Percentiles rank a stretch among this genome's conserved stretches.
Conservation (phyloP, 768 basidiomycete genomes). For the Mycena pura region DNA sequence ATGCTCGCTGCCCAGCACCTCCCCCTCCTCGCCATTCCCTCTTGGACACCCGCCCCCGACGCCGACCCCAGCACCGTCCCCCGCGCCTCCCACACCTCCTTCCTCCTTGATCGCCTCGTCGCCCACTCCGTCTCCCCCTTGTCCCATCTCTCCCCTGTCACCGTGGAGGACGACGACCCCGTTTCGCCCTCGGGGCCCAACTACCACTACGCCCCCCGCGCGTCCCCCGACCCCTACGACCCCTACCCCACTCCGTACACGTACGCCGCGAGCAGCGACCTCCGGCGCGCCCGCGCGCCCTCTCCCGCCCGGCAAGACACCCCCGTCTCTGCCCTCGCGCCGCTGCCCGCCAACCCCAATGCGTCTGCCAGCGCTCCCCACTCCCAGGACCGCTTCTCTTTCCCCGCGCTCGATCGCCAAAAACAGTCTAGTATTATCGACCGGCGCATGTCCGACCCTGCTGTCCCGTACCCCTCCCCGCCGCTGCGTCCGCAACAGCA, state of each 20-base stretch:
- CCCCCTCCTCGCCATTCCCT: conserved; percentile 25
- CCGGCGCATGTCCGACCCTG: conserved; percentile 74
- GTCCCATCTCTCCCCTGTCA: conserved; percentile 36
- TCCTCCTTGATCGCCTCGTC: conserved; percentile 33
- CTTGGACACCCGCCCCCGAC: conserved; percentile 26
- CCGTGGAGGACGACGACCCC: conserved; percentile 45
- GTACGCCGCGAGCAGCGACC: conserved; percentile 14
- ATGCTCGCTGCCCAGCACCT: conserved; percentile 31
- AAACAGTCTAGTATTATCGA: conserved; percentile 46
- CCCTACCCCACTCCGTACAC: conserved; percentile 31
- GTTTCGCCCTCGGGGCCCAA: conserved; percentile 40
- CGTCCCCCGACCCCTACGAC: conserved; percentile 34
- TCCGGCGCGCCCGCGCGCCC: conserved; percentile 9
- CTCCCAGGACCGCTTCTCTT: conserved; percentile 49
- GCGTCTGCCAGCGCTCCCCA: conserved; percentile 48
- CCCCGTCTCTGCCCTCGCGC: conserved; percentile 45
- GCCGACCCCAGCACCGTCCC: conserved; percentile 22
- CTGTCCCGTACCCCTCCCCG: conserved; percentile 52
- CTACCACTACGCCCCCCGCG: conserved; percentile 39
- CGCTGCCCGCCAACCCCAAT: conserved; percentile 29
- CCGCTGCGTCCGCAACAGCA: conserved; percentile 42
- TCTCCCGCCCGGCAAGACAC: conserved; percentile 54
- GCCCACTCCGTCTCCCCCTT: conserved; percentile 30
- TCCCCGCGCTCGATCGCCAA: conserved; percentile 44
- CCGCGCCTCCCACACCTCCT: conserved; percentile 20